Evolutionary conservation across 345 rosid genomes (phyloP).

Genomic region (Bruguiera sexangula): DNA sequence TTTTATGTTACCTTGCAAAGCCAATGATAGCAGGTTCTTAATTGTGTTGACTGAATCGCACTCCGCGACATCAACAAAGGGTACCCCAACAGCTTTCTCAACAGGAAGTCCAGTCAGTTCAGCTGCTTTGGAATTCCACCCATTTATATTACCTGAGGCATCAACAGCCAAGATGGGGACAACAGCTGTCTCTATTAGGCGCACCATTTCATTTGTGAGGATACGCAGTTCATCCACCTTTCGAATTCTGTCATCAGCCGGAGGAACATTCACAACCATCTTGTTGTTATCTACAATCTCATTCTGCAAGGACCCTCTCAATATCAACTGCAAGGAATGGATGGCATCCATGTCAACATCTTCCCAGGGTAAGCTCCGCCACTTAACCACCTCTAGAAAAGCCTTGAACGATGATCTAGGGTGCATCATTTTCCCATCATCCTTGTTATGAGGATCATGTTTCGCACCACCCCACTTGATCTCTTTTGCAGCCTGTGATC

Average conservation of each 20-base stretch:
- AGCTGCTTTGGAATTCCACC: constrained; percentile 77
- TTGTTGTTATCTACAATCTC: constrained; percentile 46
- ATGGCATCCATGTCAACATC: constrained; percentile 87
- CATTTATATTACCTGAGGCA: constrained; percentile 60
- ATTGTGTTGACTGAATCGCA: constrained; percentile 40
- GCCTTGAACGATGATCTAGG: constrained; percentile 90
- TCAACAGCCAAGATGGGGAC: constrained; percentile 83
- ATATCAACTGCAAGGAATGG: constrained; percentile 81
- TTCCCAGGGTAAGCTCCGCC: constrained; percentile 69
- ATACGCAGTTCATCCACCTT: constrained; percentile 54
- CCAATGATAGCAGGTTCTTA: constrained; percentile 43
- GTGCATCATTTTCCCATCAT: constrained; percentile 72
- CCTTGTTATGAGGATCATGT: constrained; percentile 61
- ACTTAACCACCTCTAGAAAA: constrained; percentile 72
- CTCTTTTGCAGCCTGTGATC: constrained; percentile 73
- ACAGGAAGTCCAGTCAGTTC: constrained; percentile 69
- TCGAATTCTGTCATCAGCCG: constrained; percentile 45
- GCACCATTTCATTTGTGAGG: constrained; percentile 77
- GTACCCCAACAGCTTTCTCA: constrained; percentile 69
- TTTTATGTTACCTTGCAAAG: constrained; percentile 52
- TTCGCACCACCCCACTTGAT: constrained; percentile 92
- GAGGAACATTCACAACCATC: constrained; percentile 42
- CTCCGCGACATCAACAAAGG: constrained; percentile 51
- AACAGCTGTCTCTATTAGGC: constrained; percentile 78
- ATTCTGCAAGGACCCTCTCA: constrained; percentile 61